phyloP scores from a whole-genome alignment of 1,139 yeast species.

The Blastobotrys ciferrii region DNA sequence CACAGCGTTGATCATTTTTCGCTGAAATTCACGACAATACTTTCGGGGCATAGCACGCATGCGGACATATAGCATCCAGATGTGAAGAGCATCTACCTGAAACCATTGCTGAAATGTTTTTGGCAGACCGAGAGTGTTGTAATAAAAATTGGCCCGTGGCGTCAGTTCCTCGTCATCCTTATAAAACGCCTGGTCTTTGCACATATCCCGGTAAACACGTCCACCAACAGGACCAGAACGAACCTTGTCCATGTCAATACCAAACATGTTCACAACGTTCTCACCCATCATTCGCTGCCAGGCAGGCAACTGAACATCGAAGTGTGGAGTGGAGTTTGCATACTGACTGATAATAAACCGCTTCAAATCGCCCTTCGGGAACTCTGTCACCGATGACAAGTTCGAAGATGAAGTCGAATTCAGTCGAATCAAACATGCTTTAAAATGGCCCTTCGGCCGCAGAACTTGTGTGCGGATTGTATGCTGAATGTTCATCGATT shows the following conservation, averaged over 20 bases:
- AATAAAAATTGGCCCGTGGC: conserved; percentile 43
- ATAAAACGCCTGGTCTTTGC: conserved; percentile 78
- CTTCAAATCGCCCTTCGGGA: conserved; percentile 15
- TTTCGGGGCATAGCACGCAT: conserved; percentile 95
- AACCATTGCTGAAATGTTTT: conserved; percentile 91
- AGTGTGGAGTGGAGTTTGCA: conserved; percentile 9
- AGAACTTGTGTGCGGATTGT: background rate
- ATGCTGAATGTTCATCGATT: background rate
- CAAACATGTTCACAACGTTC: conserved; percentile 59
- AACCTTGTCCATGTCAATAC: conserved; percentile 85
- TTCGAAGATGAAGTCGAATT: conserved; percentile 10
- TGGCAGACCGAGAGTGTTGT: conserved; percentile 78
- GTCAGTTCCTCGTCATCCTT: conserved; percentile 35
- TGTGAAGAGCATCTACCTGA: conserved; percentile 84
- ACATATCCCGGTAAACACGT: conserved; percentile 77
- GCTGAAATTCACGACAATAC: conserved; percentile 86
- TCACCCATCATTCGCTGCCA: conserved; percentile 78
- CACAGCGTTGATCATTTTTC: conserved; percentile 82
- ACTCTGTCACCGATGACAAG: background rate
- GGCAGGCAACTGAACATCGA: conserved; percentile 54
- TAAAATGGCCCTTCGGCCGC: background rate
- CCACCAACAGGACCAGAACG: conserved; percentile 96
- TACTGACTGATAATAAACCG: conserved; percentile 7
- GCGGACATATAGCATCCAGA: conserved; percentile 90
- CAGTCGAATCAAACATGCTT: background rate